phyloP scores from a whole-genome alignment of 129 eudicot genomes.

The Flaveria brownii region DNA sequence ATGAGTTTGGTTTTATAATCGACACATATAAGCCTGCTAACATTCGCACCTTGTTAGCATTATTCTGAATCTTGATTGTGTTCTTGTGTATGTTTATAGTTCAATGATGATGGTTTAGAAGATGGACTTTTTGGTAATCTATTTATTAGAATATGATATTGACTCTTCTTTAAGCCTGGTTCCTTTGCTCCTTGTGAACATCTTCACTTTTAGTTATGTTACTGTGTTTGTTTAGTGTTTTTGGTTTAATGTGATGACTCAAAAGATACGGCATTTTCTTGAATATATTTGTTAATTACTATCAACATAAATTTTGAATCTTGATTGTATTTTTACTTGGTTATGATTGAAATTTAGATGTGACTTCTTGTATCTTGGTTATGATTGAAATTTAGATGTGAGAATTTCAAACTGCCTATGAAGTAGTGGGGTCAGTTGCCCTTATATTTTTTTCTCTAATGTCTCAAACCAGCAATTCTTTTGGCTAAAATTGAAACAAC shows the following conservation, averaged over 20 bases:
- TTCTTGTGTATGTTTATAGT: neutral
- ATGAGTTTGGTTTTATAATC: neutral
- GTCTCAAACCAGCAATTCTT: neutral
- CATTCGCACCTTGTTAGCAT: neutral
- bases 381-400: neutral
- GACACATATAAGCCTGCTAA: neutral
- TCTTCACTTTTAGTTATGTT: neutral
- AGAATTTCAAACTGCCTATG: neutral
- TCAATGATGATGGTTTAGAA: constrained; percentile 14
- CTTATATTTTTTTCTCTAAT: neutral
- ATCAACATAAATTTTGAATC: neutral
- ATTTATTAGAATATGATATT: neutral
- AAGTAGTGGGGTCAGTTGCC: neutral
- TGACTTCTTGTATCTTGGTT: neutral
- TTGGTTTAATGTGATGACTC: constrained; percentile 1
- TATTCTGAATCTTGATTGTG: constrained; percentile 2
- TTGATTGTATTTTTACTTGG: neutral
- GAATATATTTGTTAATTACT: neutral
- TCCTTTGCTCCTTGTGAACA: neutral
- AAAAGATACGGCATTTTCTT: neutral
- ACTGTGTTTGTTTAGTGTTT: neutral
- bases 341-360: neutral
- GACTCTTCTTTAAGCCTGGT: neutral
- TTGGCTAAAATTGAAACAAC: neutral
- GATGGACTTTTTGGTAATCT: neutral